phyloP scores from a whole-genome alignment of 176 grass and related monocot species.

The Puccinellia tenuiflora region DNA sequence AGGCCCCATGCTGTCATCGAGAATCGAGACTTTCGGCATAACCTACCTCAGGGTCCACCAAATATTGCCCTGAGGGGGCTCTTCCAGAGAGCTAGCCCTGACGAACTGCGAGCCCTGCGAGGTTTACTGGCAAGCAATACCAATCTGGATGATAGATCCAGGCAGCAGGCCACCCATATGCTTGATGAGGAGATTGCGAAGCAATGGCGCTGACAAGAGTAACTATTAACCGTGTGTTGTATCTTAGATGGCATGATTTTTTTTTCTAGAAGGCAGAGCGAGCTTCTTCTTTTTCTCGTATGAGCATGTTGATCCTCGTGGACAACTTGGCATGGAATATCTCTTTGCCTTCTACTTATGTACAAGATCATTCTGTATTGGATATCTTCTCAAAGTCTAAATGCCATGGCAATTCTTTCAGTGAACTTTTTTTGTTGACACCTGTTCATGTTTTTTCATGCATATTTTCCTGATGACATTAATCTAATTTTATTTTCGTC shows the following conservation, averaged over 20 bases:
- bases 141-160: slow-evolving; percentile 27
- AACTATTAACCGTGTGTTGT: slow-evolving; percentile 29
- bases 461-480: not conserved
- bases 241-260: slow-evolving; percentile 23
- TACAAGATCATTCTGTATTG: not conserved
- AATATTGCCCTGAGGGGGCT: slow-evolving; percentile 52
- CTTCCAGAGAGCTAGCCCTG: slow-evolving; percentile 62
- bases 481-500: slow-evolving; percentile 5
- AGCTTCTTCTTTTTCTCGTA: slow-evolving; percentile 11
- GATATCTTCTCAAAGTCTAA: not conserved
- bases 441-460: not conserved
- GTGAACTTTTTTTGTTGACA: too few species aligned
- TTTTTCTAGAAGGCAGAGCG: slow-evolving; percentile 9
- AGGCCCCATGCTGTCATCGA: slow-evolving; percentile 26
- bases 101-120: slow-evolving; percentile 58
- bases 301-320: not conserved
- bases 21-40: slow-evolving; percentile 12
- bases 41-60: slow-evolving; percentile 5
- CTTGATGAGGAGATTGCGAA: slow-evolving; percentile 48
- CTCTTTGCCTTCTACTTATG: not conserved
- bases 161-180: slow-evolving; percentile 37
- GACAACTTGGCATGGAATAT: not conserved
- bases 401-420: not conserved
- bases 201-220: slow-evolving; percentile 26
- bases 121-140: slow-evolving; percentile 37